These are phyloP conservation scores for Cytospora schulzeri DNA, from an alignment of 2,329 filamentous ascomycete species.

Conservation along the genomic window DNA sequence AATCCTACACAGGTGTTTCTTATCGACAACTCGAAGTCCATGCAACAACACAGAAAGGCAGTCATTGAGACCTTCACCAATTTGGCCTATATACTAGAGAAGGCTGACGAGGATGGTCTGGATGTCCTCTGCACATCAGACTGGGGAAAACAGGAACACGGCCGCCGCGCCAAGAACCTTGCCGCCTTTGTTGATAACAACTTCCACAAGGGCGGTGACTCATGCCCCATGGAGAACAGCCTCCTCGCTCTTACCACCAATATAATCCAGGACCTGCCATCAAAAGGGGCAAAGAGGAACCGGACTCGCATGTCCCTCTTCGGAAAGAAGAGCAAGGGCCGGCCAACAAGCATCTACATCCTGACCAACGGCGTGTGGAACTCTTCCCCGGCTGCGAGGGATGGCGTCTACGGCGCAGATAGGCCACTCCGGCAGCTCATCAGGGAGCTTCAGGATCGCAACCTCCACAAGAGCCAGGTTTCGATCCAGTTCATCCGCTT, in stretches of 20 bases:
- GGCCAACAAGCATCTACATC: constrained; percentile 12
- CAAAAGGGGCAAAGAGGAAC: background rate
- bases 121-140: constrained; percentile 2
- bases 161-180: background rate
- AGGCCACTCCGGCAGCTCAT: background rate
- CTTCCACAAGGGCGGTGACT: background rate
- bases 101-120: background rate
- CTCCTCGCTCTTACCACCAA: background rate
- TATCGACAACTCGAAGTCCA: background rate
- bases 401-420: background rate
- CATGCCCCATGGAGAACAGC: background rate
- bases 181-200: background rate
- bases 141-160: background rate
- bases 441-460: background rate
- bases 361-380: constrained; percentile 11
- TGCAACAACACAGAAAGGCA: background rate
- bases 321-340: background rate
- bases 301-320: background rate
- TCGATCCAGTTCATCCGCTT: constrained; percentile 11
- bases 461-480: constrained; percentile 8
- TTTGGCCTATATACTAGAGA: constrained; percentile 3
- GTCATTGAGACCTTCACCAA: background rate
- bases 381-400: background rate
- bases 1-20: background rate
- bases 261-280: background rate